Base-by-base conservation (phyloP, 768 basidiomycete species). In the Coprinopsis cinerea region DNA sequence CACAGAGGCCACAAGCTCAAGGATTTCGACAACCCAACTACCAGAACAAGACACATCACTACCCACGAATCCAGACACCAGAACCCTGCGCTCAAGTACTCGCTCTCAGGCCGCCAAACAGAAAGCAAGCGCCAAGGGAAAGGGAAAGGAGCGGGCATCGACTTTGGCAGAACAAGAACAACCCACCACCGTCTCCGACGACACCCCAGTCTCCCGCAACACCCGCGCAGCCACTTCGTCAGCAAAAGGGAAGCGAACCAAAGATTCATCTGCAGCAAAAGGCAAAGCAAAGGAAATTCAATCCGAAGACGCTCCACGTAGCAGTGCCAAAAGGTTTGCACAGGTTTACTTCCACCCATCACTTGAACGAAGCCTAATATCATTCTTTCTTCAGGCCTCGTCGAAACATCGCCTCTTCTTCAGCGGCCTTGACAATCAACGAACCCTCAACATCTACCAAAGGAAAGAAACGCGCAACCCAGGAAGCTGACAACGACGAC, bases 401-500 rank as follows among this genome's bases (percentile, higher is more conserved):
- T 61, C 79, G 81, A 61, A 72, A 76, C 43, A 48, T 63, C 47
- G 54, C 71, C 53, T 55, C 69, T 54, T 59, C 71, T 59, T 28
- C 44, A 18, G 28, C 71, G 56, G 62, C 76, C 57, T 65, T 78
- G 68, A 70, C 78, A 50, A 91, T 90, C 67, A 83, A 82, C 82
- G 90, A 92, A 75, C 79, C 84, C 43, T 57, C 70, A 2, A 76
- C 76, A 61, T 88, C 91, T 69, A 67, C 68, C 56, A 94, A 94
- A 69, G 93, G 92, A 51, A 96, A 96, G 82, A 95, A 94, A 72
- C 86, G 90, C 59, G 92, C 90, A 32, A 79, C 75, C 26, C 84
- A 85, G 42, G 87, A 91, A 68, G 80, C 81, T 37, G 85, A 86
- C 67, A 82, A 85, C 64, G 86, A 89, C 64, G 69, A 73, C 22